Evolutionary conservation across 139 green algal species (phyloP), one percentile per base, ranked within the genome.

Genomic region (Limnomonas spitsbergensis): DNA sequence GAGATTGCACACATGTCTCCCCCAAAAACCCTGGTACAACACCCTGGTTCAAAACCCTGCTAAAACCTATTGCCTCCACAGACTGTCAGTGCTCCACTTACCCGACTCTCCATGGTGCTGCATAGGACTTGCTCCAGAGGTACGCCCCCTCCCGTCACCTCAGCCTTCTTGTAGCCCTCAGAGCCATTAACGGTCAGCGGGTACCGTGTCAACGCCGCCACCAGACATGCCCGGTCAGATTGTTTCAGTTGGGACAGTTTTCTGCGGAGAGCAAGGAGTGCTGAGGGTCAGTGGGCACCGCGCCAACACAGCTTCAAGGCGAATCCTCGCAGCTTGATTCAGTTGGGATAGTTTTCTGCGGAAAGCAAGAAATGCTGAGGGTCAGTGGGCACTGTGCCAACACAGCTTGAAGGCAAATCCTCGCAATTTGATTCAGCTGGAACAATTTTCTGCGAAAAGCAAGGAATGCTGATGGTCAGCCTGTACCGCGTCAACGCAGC

Each of bases 91-190:
- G 4, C 39, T 20, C 14, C 20, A 20, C 47, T 61, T 20, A 86
- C 67, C 53, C 77, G 47, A 75, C 84, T 92, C 82, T 97, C 88
- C 89, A 96, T 89, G 14, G 83, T 93, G 24, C 56, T 35, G 35
- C 76, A 90, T 78, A 95, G 35, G 0, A 98, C 35, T 56, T 97
- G 85, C 26, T 83, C 75, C 40, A 98, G 85, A 1, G 83, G 86
- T 6, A 98, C 83, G 1, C 94, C 94, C 0, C 94, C 94, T 6
- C 92, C 94, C 3, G 92, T 96, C 1, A 97, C 93, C 76, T 97
- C 88, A 1, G 85, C 79, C 36, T 83, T 93, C 38, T 89, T 76
- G 78, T 91, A 97, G 4, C 91, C 91, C 81, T 92, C 85, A 52
- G 92, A 82, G 1, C 89, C 89, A 0, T 66, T 82, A 36, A 91